Conservation (phyloP, 2,329 filamentous ascomycete species). For the Triangularia setosa region DNA sequence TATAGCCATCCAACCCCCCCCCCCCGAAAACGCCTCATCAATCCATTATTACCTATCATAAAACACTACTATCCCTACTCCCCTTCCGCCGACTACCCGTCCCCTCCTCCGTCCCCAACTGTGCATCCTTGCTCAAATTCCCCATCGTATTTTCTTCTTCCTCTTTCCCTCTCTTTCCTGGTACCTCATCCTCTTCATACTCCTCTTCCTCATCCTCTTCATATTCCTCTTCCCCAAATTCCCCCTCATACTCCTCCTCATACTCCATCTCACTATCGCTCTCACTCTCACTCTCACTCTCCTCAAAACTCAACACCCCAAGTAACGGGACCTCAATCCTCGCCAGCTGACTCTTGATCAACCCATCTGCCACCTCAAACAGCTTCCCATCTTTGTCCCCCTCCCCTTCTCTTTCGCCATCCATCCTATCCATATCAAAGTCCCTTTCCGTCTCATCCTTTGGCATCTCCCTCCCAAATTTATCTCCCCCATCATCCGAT, state of each 20-base stretch:
- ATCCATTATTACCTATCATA: background rate
- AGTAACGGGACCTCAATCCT: slow-evolving; percentile 44
- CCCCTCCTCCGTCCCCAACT: slow-evolving; percentile 6
- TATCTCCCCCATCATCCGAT: background rate
- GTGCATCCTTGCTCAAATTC: slow-evolving; percentile 10
- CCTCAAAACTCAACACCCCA: slow-evolving; percentile 42
- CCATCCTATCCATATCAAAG: slow-evolving; percentile 38
- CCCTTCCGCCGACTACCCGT: background rate
- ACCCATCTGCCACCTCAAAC: slow-evolving; percentile 42
- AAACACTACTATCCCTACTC: background rate
- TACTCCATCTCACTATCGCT: slow-evolving; percentile 25
- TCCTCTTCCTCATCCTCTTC: slow-evolving; percentile 28
- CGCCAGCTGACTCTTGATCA: slow-evolving; percentile 46
- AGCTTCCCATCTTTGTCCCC: slow-evolving; percentile 38
- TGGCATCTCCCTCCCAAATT: slow-evolving; percentile 8
- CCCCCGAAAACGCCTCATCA: background rate
- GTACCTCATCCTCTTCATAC: slow-evolving; percentile 9
- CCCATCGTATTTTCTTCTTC: slow-evolving; percentile 8
- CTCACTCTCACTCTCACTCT: slow-evolving; percentile 39
- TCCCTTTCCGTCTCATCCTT: slow-evolving; percentile 38
- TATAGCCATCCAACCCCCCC: no score
- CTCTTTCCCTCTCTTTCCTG: background rate
- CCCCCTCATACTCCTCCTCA: slow-evolving; percentile 28
- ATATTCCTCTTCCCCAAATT: slow-evolving; percentile 27
- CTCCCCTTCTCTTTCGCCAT: background rate